phyloP scores from a whole-genome alignment of 106 monocot species.

The Vanilla planifolia region DNA sequence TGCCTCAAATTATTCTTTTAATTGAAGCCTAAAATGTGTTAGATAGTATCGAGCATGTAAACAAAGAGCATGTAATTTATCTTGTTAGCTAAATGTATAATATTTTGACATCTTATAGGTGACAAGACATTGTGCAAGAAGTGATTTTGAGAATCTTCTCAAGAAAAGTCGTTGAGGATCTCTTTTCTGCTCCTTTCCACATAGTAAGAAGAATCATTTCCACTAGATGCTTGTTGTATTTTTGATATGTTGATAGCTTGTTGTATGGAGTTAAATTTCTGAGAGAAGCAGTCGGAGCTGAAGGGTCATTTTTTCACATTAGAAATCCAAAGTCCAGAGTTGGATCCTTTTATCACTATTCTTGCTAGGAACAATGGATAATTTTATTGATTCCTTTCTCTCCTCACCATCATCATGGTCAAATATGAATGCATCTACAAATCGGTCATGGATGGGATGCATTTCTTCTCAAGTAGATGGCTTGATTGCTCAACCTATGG shows the following conservation, averaged over 20 bases:
- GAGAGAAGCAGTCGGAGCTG: neutral
- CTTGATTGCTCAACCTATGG: slow-evolving; percentile 18
- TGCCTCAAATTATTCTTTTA: too few relatives aligned
- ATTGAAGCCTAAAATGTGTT: too few relatives aligned
- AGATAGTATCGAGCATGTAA: too few relatives aligned
- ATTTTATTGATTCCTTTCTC: slow-evolving; percentile 33
- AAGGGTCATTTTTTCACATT: slow-evolving; percentile 1
- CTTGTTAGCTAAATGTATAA: too few relatives aligned
- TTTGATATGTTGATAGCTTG: neutral
- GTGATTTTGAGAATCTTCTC: neutral
- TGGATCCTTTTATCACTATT: neutral
- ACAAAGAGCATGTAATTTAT: too few relatives aligned
- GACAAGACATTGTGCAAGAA: neutral
- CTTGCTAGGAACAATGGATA: slow-evolving; percentile 31
- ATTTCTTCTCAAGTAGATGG: slow-evolving; percentile 20
- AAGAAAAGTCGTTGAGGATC: too few relatives aligned
- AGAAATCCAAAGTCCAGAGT: slow-evolving; percentile 1
- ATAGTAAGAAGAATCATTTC: neutral
- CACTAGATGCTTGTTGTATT: neutral
- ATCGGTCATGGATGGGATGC: slow-evolving; percentile 26
- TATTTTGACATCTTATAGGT: too few relatives aligned
- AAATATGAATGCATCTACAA: slow-evolving; percentile 21
- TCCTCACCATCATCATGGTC: slow-evolving; percentile 44
- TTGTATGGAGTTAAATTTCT: slow-evolving; percentile 5
- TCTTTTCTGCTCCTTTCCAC: neutral